Conservation (phyloP, 2,329 filamentous ascomycete species). For the Sphaerulina vaccinii region DNA sequence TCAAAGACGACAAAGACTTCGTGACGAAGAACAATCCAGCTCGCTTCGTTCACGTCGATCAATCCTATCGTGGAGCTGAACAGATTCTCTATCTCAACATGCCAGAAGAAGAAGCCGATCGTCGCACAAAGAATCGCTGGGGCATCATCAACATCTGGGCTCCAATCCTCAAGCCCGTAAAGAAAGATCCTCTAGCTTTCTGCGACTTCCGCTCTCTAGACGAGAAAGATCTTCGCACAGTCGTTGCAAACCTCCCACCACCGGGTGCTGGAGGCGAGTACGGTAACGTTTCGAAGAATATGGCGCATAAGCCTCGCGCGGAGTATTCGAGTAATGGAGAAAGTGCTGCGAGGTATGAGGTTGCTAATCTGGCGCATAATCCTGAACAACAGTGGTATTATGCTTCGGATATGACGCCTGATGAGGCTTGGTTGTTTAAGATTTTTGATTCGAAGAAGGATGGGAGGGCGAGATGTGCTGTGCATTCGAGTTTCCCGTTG, state of each 20-base stretch:
- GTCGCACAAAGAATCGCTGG: neutral
- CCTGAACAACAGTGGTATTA: conserved; percentile 8
- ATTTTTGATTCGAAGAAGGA: conserved; percentile 3
- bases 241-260: conserved; percentile 35
- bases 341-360: neutral
- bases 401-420: conserved; percentile 7
- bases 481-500: too few species aligned
- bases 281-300: neutral
- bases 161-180: conserved; percentile 18
- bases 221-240: conserved; percentile 53
- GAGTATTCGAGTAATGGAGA: neutral
- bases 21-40: neutral
- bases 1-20: neutral
- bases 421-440: conserved; percentile 6
- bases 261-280: neutral
- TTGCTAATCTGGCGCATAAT: neutral
- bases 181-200: conserved; percentile 21
- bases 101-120: neutral
- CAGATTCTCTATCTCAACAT: neutral
- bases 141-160: conserved; percentile 49
- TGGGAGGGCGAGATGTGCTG: too few species aligned
- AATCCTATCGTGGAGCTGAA: conserved; percentile 47
- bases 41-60: conserved; percentile 54
- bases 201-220: conserved; percentile 20
- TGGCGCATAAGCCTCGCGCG: neutral